Evolutionary conservation across 768 basidiomycete species (phyloP), one percentile per base, ranked within the genome.

Genomic region (Zangia roseola): DNA sequence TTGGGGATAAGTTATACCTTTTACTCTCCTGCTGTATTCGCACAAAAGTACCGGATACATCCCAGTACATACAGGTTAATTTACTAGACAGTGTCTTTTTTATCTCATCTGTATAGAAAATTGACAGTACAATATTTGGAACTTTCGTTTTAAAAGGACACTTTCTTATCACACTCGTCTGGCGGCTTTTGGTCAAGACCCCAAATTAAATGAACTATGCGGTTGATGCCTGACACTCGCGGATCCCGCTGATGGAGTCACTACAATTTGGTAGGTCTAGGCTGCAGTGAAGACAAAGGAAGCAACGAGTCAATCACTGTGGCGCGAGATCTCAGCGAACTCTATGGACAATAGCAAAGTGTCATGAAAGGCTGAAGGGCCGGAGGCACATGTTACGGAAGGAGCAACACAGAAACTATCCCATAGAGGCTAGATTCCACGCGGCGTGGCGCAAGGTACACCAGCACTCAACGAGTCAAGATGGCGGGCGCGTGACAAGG

Each of bases 1-100:
- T 55, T 54, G 39, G 54, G 50, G 33, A 42, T 65, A 65, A 67
- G 30, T 67, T 65, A 65, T 65, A 53, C 44, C 57, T 57, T 54
- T 47, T 31, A 14, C 31, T 35, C 45, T 45, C 30, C 17, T 41
- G 49, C 40, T 55, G 50, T 43, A 35, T 49, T 31, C 28, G 21
- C n/a, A 28, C 39, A 59, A 65, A 63, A 65, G 55, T 60, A 59
- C 43, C 9, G 45, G 58, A n/a, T 34, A 38, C 36, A 50, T 54
- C 59, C 49, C 40, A n/a, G 53, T 54, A 59, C 50, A 50, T 40
- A 40, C 33, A 9, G 21, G 34, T 30, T 64, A 51, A 53, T 52
- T 37, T 47, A 25, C 33, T 55, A 53, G 52, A 55, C 28, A 38
- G n/a, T 17, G 16, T 10, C n/a, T 38, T 49, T 35, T 38, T 25